A percentile compares a stretch with the other conserved stretches of the same genome.
These are phyloP conservation scores for Calamus simplicifolius DNA, from an alignment of 176 grass and related monocot species.

Conservation along the genomic window DNA sequence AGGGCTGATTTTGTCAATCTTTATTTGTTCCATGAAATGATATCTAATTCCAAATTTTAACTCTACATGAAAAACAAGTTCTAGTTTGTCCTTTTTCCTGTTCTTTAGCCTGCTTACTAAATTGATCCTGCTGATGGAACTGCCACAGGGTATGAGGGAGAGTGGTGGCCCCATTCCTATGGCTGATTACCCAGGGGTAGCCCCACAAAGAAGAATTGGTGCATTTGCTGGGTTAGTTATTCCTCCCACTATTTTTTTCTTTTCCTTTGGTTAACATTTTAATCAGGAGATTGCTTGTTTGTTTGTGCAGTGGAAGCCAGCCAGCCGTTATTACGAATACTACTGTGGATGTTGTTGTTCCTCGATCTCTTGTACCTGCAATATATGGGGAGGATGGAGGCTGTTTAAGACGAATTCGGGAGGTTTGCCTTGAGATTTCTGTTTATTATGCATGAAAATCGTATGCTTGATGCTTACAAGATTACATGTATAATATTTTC, in stretches of 20 bases:
- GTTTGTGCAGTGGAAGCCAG: constrained; percentile 43
- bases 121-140: no score
- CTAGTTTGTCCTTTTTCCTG: no score
- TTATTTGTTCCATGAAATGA: no score
- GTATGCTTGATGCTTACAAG: background rate
- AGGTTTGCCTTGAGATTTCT: constrained; percentile 36
- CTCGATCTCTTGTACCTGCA: constrained; percentile 48
- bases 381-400: constrained; percentile 86
- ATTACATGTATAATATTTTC: constrained; percentile 14
- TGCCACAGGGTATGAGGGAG: constrained; percentile 41
- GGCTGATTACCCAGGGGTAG: constrained; percentile 46
- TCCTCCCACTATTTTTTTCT: constrained; percentile 1
- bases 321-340: constrained; percentile 43
- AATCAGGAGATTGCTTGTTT: constrained; percentile 9
- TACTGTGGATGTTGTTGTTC: constrained; percentile 77
- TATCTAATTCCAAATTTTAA: no score
- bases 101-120: no score
- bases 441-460: background rate
- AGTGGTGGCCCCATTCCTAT: constrained; percentile 36
- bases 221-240: constrained; percentile 67
- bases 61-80: no score
- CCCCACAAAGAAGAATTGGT: constrained; percentile 46
- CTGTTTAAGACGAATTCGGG: constrained; percentile 65
- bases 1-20: no score
- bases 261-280: constrained; percentile 2